These are phyloP conservation scores for Hortaea sp. DNA, from an alignment of 2,329 filamentous ascomycete species.

Conservation along the genomic window DNA sequence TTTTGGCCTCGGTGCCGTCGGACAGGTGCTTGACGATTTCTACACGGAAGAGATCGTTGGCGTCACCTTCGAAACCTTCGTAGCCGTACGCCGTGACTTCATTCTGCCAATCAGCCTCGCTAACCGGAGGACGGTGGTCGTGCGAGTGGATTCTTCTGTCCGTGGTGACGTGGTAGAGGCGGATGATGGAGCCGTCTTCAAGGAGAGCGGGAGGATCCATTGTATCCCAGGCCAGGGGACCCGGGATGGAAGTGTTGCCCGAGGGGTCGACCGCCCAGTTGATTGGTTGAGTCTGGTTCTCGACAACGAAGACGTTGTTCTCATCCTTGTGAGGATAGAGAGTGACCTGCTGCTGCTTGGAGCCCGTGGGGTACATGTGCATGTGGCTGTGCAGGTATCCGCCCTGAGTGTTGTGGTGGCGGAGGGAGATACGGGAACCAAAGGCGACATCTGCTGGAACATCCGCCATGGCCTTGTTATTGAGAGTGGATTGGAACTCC, in stretches of 20 bases:
- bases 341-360: slow-evolving; percentile 97
- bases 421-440: slow-evolving; percentile 74
- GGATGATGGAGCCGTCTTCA: slow-evolving; percentile 68
- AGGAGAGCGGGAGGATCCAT: slow-evolving; percentile 50
- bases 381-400: slow-evolving; percentile 94
- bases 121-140: slow-evolving; percentile 77
- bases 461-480: slow-evolving; percentile 92
- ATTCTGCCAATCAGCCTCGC: slow-evolving; percentile 57
- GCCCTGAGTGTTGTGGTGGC: slow-evolving; percentile 94
- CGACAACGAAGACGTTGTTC: slow-evolving; percentile 88
- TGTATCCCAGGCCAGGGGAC: slow-evolving; percentile 74
- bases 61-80: slow-evolving; percentile 91
- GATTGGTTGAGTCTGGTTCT: slow-evolving; percentile 89
- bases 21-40: slow-evolving; percentile 92
- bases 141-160: slow-evolving; percentile 91
- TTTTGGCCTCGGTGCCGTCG: slow-evolving; percentile 65
- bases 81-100: slow-evolving; percentile 80
- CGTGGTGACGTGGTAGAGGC: slow-evolving; percentile 74
- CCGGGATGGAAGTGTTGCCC: slow-evolving; percentile 62
- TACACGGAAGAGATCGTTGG: slow-evolving; percentile 89
- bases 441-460: slow-evolving; percentile 85
- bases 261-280: slow-evolving; percentile 36
- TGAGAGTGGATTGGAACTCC: slow-evolving; percentile 95
- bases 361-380: slow-evolving; percentile 95
- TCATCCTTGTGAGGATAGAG: slow-evolving; percentile 98